A percentile compares a stretch with the other conserved stretches of the same genome.
Evolutionary conservation across 169 alveolate species (phyloP).

Genomic region (Amoebophrya sp.): DNA sequence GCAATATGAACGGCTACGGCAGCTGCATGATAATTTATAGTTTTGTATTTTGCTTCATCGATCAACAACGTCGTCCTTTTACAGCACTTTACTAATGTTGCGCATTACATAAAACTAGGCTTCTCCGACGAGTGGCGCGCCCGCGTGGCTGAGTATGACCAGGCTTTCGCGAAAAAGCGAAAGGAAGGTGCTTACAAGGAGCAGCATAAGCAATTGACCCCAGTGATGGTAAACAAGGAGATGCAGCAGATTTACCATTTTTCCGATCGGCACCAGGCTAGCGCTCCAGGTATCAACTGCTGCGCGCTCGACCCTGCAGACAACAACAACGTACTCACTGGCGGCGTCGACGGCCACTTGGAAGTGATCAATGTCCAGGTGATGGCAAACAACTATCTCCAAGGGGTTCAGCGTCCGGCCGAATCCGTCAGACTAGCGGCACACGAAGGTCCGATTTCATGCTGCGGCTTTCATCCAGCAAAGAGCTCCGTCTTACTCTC

Average conservation of each 20-base stretch:
- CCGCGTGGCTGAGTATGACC: background rate
- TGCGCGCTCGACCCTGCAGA: conserved; percentile 13
- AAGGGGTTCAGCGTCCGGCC: too few species aligned
- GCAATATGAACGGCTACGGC: too few species aligned
- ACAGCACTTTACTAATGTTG: too few species aligned
- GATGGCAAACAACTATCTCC: background rate
- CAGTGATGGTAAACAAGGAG: background rate
- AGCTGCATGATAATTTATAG: too few species aligned
- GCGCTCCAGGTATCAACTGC: background rate
- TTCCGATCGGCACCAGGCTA: background rate
- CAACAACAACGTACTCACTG: background rate
- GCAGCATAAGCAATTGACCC: background rate
- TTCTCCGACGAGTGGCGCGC: background rate
- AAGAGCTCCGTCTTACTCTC: background rate
- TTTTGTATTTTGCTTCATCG: too few species aligned
- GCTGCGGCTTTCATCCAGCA: conserved; percentile 13
- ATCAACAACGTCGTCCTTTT: too few species aligned
- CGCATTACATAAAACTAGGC: too few species aligned
- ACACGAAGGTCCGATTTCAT: background rate
- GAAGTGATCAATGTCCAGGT: background rate
- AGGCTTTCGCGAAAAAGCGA: background rate
- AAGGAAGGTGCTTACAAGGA: conserved; percentile 18
- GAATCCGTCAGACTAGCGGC: background rate
- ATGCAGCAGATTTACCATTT: background rate
- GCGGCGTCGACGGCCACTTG: background rate